A percentile compares a stretch with the other conserved stretches of the same genome.
These are phyloP conservation scores for Suaeda aralocaspica DNA, from an alignment of 148 eudicot species.

Conservation along the genomic window DNA sequence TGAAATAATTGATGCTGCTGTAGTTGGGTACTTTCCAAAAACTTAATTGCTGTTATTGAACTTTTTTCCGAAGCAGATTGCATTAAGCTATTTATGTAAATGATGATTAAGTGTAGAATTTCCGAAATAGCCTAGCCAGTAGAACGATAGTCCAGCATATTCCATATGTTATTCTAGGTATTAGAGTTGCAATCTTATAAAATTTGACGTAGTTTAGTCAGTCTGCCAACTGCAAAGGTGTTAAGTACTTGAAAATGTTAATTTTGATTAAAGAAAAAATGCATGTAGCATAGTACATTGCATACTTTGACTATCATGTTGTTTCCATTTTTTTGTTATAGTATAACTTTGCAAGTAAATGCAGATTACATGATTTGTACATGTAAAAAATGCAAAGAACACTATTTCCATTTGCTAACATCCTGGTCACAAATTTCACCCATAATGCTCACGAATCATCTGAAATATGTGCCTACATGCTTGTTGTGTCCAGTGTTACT, in stretches of 20 bases:
- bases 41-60: background rate
- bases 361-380: background rate
- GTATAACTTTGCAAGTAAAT: background rate
- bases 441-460: background rate
- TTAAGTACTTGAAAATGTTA: no score
- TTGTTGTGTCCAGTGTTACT: slow-evolving; percentile 37
- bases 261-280: background rate
- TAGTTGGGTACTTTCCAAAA: slow-evolving; percentile 51
- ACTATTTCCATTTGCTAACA: background rate
- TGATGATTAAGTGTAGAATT: background rate
- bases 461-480: background rate
- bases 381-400: background rate
- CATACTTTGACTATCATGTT: background rate
- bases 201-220: background rate
- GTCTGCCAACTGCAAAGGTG: no score
- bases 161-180: background rate
- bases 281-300: background rate
- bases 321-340: background rate
- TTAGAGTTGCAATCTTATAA: background rate
- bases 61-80: no score
- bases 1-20: slow-evolving; percentile 75
- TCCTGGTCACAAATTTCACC: background rate
- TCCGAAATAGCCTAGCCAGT: background rate
- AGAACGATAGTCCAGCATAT: background rate
- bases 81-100: background rate